Percentiles rank a stretch among this genome's conserved stretches.
These are phyloP conservation scores for Fusarium globosum DNA, from an alignment of 2,329 filamentous ascomycete species.

Conservation along the genomic window DNA sequence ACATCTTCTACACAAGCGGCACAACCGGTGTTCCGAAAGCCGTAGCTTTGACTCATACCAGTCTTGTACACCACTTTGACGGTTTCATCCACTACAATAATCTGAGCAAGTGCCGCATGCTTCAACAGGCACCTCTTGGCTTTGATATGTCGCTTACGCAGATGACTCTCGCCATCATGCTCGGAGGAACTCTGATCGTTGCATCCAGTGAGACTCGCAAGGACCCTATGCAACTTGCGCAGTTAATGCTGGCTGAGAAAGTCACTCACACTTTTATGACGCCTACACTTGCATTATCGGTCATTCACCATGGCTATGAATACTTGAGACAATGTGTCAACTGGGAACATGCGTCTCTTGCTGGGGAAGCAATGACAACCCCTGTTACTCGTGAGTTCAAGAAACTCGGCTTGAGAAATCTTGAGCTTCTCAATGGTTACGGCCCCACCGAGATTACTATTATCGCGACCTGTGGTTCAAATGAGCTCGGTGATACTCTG, in stretches of 20 bases:
- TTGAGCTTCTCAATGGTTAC: background rate
- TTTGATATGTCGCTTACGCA: constrained; percentile 11
- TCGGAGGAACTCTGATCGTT: constrained; percentile 1
- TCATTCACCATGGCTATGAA: constrained; percentile 3
- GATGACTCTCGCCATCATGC: background rate
- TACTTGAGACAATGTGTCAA: background rate
- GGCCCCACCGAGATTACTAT: constrained; percentile 9
- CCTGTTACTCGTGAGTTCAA: background rate
- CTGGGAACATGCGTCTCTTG: background rate
- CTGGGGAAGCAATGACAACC: background rate
- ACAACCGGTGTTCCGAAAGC: constrained; percentile 6
- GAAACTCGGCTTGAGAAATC: background rate
- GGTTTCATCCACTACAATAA: background rate
- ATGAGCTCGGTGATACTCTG: background rate
- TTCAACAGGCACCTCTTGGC: constrained; percentile 4
- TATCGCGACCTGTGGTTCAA: background rate
- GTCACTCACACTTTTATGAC: constrained; percentile 10
- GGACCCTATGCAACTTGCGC: background rate
- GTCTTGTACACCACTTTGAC: background rate
- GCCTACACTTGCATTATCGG: background rate
- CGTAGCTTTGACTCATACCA: background rate
- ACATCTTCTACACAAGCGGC: constrained; percentile 5
- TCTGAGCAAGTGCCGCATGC: background rate
- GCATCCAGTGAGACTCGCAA: constrained; percentile 2
- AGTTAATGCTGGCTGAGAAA: constrained; percentile 5